Evolutionary conservation across 2,329 filamentous ascomycete genomes (phyloP), one percentile per base, ranked within the genome.

Genomic region (Sclerotinia trifoliorum): DNA sequence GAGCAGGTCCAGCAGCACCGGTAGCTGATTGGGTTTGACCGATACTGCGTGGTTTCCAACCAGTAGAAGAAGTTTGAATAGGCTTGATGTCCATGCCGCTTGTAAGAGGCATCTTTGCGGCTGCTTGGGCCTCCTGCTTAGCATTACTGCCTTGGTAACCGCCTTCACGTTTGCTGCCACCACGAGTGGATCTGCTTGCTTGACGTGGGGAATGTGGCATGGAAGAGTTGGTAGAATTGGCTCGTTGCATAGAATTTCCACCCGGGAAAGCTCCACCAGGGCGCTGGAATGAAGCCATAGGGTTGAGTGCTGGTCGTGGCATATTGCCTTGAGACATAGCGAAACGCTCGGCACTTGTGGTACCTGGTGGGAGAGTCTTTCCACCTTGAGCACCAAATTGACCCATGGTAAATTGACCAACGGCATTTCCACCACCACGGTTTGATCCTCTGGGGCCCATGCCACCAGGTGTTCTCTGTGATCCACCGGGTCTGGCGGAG

Each of bases 31-130:
- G 66, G 70, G 78, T 79, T 72, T 80, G 81, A 65, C 81, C 84
- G 64, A 96, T 71, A 75, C 90, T 95, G 66, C 84, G 88, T 35
- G 95, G 92, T 82, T 96, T 97, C 95, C 95, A 99, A 64, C 95
- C 94, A 68, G 82, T 86, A n/a, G 85, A 73, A 0, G 93, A 90
- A 54, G 88, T 80, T 69, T 87, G 82, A 63, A 98, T 90, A 63
- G 91, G 88, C 82, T 94, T 92, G 72, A 99, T 81, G 1, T 96
- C 91, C 82, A 87, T 84, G 73, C 91, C 90, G 69, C 89, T 88
- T 69, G 94, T 97, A 72, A 98, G 87, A 77, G 95, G 94, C 93
- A 98, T 97, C 72, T 86, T 88, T 84, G 93, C 93, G 78, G 91
- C 89, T 77, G 87, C 84, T 78, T 93, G 87, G 46, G 87, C 86